Evolutionary conservation across 2,329 filamentous ascomycete species (phyloP).

Genomic region (Talaromyces albobiverticillius): DNA sequence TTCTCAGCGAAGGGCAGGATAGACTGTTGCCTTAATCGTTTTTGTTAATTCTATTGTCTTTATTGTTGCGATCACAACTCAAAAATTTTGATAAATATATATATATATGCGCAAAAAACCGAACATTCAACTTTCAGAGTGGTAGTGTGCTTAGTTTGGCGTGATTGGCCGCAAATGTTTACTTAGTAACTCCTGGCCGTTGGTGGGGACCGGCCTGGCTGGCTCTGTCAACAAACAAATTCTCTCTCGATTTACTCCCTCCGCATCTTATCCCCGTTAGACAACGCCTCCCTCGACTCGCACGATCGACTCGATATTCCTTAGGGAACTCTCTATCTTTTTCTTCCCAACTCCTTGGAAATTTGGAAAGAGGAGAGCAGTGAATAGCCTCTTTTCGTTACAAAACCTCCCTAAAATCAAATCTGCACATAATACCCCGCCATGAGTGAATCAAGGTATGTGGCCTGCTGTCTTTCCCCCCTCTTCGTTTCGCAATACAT

Average conservation of each 20-base stretch:
- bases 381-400: no score
- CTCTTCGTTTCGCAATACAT: neutral
- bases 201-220: conserved; percentile 6
- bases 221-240: conserved; percentile 16
- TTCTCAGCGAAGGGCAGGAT: neutral
- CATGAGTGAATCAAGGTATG: conserved; percentile 66
- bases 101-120: no score
- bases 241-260: conserved; percentile 14
- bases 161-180: conserved; percentile 10
- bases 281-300: neutral
- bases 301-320: neutral
- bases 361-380: neutral
- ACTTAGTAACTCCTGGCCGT: conserved; percentile 5
- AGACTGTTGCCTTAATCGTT: no score
- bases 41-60: no score
- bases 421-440: conserved; percentile 35
- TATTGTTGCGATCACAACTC: no score
- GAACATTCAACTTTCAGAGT: no score
- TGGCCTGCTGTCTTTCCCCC: neutral
- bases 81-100: no score
- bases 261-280: conserved; percentile 16
- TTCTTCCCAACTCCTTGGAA: neutral
- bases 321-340: no score
- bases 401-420: conserved; percentile 2
- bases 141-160: no score